Conservation (phyloP, 495 filamentous ascomycete species). For the Penicillium argentinense region DNA sequence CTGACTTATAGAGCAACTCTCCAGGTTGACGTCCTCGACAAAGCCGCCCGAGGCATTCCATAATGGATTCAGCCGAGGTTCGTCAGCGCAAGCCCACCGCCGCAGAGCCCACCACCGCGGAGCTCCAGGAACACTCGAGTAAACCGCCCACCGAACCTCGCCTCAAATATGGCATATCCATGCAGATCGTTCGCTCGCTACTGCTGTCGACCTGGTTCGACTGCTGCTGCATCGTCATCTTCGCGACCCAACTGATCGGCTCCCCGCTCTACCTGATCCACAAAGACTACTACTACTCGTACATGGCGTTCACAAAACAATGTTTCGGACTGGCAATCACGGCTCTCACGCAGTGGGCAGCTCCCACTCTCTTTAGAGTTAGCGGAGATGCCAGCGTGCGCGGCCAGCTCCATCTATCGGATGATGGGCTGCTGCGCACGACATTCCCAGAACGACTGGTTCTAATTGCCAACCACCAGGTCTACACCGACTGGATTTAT, state of each 20-base stretch:
- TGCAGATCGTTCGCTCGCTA: conserved; percentile 65
- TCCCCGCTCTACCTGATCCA: conserved; percentile 60
- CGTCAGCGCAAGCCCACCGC: conserved; percentile 40
- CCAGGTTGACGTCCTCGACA: not conserved
- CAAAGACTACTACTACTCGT: conserved; percentile 60
- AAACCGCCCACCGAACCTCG: conserved; percentile 39
- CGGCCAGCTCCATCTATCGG: conserved; percentile 54
- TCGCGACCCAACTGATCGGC: conserved; percentile 56
- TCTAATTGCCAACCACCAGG: conserved; percentile 67
- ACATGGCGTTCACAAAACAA: conserved; percentile 67
- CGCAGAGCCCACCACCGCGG: conserved; percentile 5
- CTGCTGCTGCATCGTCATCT: conserved; percentile 51
- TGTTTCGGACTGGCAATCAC: conserved; percentile 60
- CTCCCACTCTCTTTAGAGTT: conserved; percentile 58
- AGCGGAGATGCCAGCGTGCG: conserved; percentile 61
- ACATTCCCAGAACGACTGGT: conserved; percentile 62
- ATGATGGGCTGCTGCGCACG: conserved; percentile 55
- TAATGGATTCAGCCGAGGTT: conserved; percentile 43
- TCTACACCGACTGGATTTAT: conserved; percentile 73
- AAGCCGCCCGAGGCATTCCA: conserved; percentile 7
- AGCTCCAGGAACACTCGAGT: conserved; percentile 22
- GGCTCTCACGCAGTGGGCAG: conserved; percentile 62
- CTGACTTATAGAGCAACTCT: not conserved
- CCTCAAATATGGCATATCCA: conserved; percentile 64
- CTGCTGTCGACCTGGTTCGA: conserved; percentile 65